Base-by-base conservation (phyloP, 257 asterid genomes). In the Solanum microdontum region DNA sequence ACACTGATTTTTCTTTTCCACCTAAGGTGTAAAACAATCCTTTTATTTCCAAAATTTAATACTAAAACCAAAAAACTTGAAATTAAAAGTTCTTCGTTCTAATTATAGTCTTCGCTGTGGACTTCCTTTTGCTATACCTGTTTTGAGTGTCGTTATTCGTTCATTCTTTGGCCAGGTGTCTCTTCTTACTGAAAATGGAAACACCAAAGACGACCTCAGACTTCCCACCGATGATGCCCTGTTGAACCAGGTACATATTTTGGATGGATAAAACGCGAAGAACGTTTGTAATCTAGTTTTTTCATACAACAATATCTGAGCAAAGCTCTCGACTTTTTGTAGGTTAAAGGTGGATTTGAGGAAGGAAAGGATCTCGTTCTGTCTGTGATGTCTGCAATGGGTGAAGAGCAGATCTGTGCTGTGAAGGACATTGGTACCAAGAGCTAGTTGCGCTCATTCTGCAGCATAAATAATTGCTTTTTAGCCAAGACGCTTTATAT, bases 331-430 rank as follows among this genome's bases (percentile, higher is more conserved):
- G 7, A 34, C 60, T 80, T 9, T 24, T 69, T 36, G 43, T 84
- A 87, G 89, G 84, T 87, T 37, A 87, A 82, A 84, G 87, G 75
- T 43, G 89, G 89, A 43, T 87, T 87, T 87, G 89, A 45, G 23
- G 87, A 87, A 84, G 89, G 89, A 37, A 87, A 87, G 82, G 89
- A 87, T 73, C 89, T 87, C 4, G 89, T 87, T 13, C 28, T 87
- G 72, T 79, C 83, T 8, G 89, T 87, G 34, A 87, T 87, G 89
- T 87, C 87, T 32, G 89, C 89, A 26, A 87, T 87, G 89, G 89
- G 89, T 30, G 89, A 87, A 84, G 89, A 87, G 43, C 89, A 87
- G 83, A 87, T 82, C 15, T 43, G 83, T 32, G 87, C n/a, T 34
- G 86, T 87, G 17, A 87, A 87, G 89, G 89, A 87, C 86, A 87